Evolutionary conservation across 257 asterid genomes (phyloP).

Genomic region (Capsicum pubescens): DNA sequence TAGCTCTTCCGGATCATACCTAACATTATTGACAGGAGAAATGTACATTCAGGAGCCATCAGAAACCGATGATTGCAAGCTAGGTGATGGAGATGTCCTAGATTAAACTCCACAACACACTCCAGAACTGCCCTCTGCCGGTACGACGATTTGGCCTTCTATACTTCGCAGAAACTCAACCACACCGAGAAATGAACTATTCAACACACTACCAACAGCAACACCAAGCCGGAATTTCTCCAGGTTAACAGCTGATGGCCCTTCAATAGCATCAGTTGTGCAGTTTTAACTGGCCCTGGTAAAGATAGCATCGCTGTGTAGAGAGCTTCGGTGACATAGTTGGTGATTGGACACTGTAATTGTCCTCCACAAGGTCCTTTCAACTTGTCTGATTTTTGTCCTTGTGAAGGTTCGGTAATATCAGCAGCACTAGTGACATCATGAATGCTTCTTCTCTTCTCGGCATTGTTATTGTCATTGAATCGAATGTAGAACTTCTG

Average conservation of each 20-base stretch:
- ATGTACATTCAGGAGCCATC: background rate
- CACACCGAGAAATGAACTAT: background rate
- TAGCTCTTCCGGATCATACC: background rate
- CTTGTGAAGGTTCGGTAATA: slow-evolving; percentile 10
- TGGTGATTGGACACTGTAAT: background rate
- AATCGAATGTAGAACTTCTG: slow-evolving; percentile 20
- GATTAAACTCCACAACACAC: too few species aligned
- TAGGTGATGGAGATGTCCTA: too few species aligned
- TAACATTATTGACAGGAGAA: background rate
- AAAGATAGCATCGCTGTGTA: background rate
- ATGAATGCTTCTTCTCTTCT: slow-evolving; percentile 20
- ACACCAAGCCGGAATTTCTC: background rate
- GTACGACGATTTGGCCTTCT: background rate
- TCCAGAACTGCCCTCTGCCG: too few species aligned
- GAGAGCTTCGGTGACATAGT: slow-evolving; percentile 17
- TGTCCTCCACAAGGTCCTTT: background rate
- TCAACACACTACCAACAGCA: slow-evolving; percentile 5
- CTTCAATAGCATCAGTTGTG: background rate
- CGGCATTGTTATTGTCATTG: background rate
- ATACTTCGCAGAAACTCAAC: background rate
- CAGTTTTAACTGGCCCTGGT: background rate
- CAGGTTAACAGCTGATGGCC: slow-evolving; percentile 9
- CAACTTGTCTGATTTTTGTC: slow-evolving; percentile 17
- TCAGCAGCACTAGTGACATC: slow-evolving; percentile 21
- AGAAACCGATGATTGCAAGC: too few species aligned